These are phyloP conservation scores for Hymenoscyphus albidus DNA, from an alignment of 2,329 filamentous ascomycete species.

Conservation along the genomic window DNA sequence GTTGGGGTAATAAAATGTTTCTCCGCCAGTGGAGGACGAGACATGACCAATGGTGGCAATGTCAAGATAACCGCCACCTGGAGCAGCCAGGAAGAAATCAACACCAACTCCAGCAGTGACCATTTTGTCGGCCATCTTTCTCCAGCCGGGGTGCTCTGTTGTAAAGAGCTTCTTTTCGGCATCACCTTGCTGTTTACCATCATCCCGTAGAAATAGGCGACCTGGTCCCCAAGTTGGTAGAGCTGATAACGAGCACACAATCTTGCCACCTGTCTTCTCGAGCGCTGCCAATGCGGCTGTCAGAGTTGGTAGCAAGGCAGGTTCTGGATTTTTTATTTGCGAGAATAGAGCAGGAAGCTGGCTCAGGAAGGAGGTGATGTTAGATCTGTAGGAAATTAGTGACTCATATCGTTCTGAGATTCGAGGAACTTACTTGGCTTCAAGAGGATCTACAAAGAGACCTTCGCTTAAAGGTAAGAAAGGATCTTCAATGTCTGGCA, in stretches of 20 bases:
- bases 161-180: slow-evolving; percentile 87
- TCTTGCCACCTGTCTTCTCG: slow-evolving; percentile 83
- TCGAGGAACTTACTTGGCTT: slow-evolving; percentile 60
- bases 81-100: slow-evolving; percentile 92
- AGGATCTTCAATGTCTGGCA: slow-evolving; percentile 95
- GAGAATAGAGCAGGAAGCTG: slow-evolving; percentile 84
- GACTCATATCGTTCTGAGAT: background rate
- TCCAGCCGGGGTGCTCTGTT: slow-evolving; percentile 85
- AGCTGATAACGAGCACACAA: slow-evolving; percentile 82
- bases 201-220: slow-evolving; percentile 78
- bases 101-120: slow-evolving; percentile 80
- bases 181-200: slow-evolving; percentile 81
- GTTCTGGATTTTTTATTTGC: slow-evolving; percentile 83
- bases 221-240: slow-evolving; percentile 91
- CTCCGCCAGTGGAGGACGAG: slow-evolving; percentile 84
- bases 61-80: slow-evolving; percentile 86
- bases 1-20: slow-evolving; percentile 95
- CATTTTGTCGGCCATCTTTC: slow-evolving; percentile 82
- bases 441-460: slow-evolving; percentile 89
- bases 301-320: slow-evolving; percentile 78
- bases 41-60: slow-evolving; percentile 88
- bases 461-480: slow-evolving; percentile 90
- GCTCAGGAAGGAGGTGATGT: slow-evolving; percentile 83
- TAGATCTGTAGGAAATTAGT: slow-evolving; percentile 44
- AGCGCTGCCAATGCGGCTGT: slow-evolving; percentile 82